Evolutionary conservation across 331 rosid genomes (phyloP), one percentile per base, ranked within the genome.

Genomic region (Pyracantha coccinea): DNA sequence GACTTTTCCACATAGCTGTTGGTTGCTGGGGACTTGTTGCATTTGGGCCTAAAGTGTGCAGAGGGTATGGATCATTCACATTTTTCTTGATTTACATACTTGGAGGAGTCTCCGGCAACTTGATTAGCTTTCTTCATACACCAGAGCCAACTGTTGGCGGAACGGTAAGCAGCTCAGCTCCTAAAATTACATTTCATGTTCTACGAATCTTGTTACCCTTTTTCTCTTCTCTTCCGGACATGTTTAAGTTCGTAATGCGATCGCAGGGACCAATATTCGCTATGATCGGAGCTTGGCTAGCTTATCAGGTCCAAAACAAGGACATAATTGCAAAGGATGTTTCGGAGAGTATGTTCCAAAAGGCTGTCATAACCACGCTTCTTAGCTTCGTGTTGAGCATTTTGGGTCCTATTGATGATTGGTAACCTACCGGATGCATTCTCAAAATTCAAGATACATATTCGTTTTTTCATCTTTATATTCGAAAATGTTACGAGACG

Each of bases 71-170:
- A 28, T 80, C 95, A n/a, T 86, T 88, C 69, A 87, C 93, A n/a
- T 94, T 88, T 80, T 66, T 87, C 85, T 83, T 94, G 89, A 90
- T 94, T 74, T 94, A 90, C 80, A 73, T 90, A 64, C 77, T 94
- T n/a, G 98, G 97, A 67, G 97, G 98, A 76, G 77, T 94, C 78
- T 90, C 98, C 71, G 96, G 97, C 35, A 94, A 94, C 78, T 69
- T 91, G 81, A 83, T 85, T 52, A 91, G 98, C 84, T 94, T 88
- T 82, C 86, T 94, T 7, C 97, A 91, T 73, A 91, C 97, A 66
- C 83, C 95, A 12, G 90, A 88, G 69, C 96, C 89, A 41, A 91
- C 93, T 10, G 96, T 94, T 57, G 95, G 97, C 33, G 97, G 98
- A 33, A 90, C 97, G 10, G 96, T 94, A 85, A 80, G 86, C 64